A percentile compares a stretch with the other conserved stretches of the same genome.
phyloP scores from a whole-genome alignment of 805 yeast genomes.

The Pichia exigua region DNA sequence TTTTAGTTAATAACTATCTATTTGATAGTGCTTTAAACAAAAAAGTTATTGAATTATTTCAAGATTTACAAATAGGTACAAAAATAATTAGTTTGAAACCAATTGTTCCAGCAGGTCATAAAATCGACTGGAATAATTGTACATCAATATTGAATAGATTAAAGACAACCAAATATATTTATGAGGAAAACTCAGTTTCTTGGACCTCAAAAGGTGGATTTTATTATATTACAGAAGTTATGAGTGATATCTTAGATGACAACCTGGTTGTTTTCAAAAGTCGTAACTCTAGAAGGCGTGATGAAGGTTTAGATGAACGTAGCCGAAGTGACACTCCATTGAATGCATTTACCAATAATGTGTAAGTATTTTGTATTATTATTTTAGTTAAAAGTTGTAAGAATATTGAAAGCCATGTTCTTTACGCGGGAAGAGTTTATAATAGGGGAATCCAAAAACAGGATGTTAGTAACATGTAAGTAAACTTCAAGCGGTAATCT shows the following conservation, averaged over 20 bases:
- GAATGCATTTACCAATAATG: conserved; percentile 29
- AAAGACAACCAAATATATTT: conserved; percentile 52
- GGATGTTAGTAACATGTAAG: too few species aligned
- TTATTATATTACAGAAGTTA: conserved; percentile 69
- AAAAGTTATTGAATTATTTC: conserved; percentile 54
- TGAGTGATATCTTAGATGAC: conserved; percentile 27
- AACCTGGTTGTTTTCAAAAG: conserved; percentile 26
- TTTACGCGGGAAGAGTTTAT: not conserved
- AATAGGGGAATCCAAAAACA: too few species aligned
- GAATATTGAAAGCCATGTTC: too few species aligned
- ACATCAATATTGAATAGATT: conserved; percentile 58
- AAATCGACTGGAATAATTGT: conserved; percentile 46
- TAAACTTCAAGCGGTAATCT: too few species aligned
- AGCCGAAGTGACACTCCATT: conserved; percentile 21
- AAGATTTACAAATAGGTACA: conserved; percentile 62
- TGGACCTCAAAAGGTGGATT: conserved; percentile 86
- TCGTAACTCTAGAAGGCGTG: conserved; percentile 18
- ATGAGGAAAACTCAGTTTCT: conserved; percentile 68
- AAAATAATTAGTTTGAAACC: conserved; percentile 74
- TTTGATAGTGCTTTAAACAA: conserved; percentile 71
- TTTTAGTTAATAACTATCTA: conserved; percentile 75
- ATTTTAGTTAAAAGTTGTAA: not conserved
- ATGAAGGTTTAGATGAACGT: conserved; percentile 11
- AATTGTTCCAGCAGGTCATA: conserved; percentile 69
- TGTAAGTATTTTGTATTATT: conserved; percentile 8